phyloP scores from a whole-genome alignment of 2,329 filamentous ascomycete species.

The Fusarium mexicanum region DNA sequence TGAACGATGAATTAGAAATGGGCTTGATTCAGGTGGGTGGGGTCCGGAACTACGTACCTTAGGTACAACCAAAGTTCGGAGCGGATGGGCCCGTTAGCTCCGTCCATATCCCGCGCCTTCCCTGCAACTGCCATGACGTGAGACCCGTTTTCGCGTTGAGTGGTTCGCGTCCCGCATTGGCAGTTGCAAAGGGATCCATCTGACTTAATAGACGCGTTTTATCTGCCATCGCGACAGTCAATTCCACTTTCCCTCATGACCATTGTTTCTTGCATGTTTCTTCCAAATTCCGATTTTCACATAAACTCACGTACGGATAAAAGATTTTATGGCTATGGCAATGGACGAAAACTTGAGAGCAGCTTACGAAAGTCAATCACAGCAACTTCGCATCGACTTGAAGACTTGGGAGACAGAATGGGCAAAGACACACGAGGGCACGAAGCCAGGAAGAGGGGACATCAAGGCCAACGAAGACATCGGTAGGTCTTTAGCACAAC shows the following conservation, averaged over 20 bases:
- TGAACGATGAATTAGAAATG: conserved; percentile 4
- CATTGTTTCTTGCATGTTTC: neutral
- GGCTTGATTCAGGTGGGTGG: conserved; percentile 10
- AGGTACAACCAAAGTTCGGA: neutral
- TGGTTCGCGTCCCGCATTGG: conserved; percentile 36
- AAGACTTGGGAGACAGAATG: conserved; percentile 81
- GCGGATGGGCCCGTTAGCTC: conserved; percentile 16
- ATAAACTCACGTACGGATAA: neutral
- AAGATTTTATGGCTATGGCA: neutral
- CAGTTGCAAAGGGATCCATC: neutral
- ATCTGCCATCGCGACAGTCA: conserved; percentile 27
- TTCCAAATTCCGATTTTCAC: neutral
- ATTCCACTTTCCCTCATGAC: conserved; percentile 13
- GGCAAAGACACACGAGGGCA: conserved; percentile 68
- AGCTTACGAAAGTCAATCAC: conserved; percentile 60
- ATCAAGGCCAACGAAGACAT: conserved; percentile 79
- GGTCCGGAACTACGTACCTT: neutral
- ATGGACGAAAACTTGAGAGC: conserved; percentile 60
- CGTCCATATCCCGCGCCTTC: neutral
- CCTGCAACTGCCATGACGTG: conserved; percentile 34
- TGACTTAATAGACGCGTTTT: conserved; percentile 26
- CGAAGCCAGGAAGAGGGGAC: conserved; percentile 76
- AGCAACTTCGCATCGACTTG: conserved; percentile 71
- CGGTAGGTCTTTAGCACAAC: conserved; percentile 58
- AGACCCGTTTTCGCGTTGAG: conserved; percentile 36